These are phyloP conservation scores for Begonia peltatifolia DNA, from an alignment of 306 rosid species.

Conservation along the genomic window DNA sequence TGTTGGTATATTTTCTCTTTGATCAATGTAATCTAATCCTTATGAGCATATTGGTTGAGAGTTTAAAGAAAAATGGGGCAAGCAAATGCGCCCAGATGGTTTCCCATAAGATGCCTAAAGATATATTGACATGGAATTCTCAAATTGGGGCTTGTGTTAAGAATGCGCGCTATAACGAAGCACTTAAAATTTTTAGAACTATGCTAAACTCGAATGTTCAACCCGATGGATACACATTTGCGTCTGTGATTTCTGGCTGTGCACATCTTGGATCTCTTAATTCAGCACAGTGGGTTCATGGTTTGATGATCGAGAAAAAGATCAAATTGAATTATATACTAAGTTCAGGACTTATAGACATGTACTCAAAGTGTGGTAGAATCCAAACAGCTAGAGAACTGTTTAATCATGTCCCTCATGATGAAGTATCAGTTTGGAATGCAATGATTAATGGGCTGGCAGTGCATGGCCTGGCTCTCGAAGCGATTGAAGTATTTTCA, in stretches of 20 bases:
- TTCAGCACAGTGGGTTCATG: slow-evolving; percentile 46
- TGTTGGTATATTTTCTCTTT: slow-evolving; percentile 11
- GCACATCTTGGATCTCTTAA: slow-evolving; percentile 44
- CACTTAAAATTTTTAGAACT: slow-evolving; percentile 22
- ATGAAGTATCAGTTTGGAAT: slow-evolving; percentile 60
- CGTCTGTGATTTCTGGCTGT: slow-evolving; percentile 43
- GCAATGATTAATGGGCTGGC: slow-evolving; percentile 64
- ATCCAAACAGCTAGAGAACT: slow-evolving; percentile 31
- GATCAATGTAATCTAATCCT: slow-evolving; percentile 10
- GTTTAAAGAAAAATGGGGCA: slow-evolving; percentile 27
- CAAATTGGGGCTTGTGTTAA: slow-evolving; percentile 48
- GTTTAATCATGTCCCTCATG: slow-evolving; percentile 20
- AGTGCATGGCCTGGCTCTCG: slow-evolving; percentile 47
- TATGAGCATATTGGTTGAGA: slow-evolving; percentile 27
- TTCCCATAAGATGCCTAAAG: slow-evolving; percentile 35
- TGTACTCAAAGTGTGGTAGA: slow-evolving; percentile 60
- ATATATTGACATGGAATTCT: slow-evolving; percentile 58
- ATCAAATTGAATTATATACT: slow-evolving; percentile 36
- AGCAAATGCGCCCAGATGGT: slow-evolving; percentile 37
- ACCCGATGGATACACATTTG: slow-evolving; percentile 60
- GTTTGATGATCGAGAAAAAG: slow-evolving; percentile 34
- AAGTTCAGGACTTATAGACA: slow-evolving; percentile 46
- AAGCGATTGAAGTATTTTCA: slow-evolving; percentile 30
- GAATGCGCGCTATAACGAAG: slow-evolving; percentile 28
- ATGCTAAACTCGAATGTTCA: slow-evolving; percentile 30